These are phyloP conservation scores for Dipodascopsis uninucleata DNA, from an alignment of 805 yeast genomes.

Conservation along the genomic window DNA sequence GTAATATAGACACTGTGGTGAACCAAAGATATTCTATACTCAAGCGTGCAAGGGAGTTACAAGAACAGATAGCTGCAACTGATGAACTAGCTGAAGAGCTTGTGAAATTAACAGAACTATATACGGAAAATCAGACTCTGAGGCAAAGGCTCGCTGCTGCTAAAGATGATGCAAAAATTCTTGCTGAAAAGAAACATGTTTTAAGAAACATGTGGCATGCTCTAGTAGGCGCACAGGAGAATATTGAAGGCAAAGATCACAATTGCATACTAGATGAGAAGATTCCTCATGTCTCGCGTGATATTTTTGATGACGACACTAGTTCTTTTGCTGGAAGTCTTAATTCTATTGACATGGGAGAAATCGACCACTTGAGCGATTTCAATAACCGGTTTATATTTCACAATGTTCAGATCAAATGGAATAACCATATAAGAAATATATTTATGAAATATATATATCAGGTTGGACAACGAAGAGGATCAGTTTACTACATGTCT, in stretches of 20 bases:
- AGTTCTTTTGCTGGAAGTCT: neutral
- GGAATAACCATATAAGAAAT: constrained; percentile 72
- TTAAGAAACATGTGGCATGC: constrained; percentile 22
- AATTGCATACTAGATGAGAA: neutral
- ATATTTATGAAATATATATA: constrained; percentile 57
- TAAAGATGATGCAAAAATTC: constrained; percentile 12
- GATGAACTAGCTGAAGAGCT: constrained; percentile 8
- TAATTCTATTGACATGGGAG: constrained; percentile 4
- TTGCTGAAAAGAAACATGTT: constrained; percentile 11
- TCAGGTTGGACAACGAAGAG: constrained; percentile 45
- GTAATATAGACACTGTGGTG: constrained; percentile 46
- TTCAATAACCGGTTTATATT: constrained; percentile 69
- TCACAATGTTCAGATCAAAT: constrained; percentile 68
- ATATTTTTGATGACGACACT: constrained; percentile 10
- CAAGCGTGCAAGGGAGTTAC: constrained; percentile 41
- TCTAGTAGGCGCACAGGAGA: constrained; percentile 6
- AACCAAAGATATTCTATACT: constrained; percentile 49
- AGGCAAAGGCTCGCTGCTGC: constrained; percentile 15
- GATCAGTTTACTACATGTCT: constrained; percentile 44
- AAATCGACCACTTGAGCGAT: constrained; percentile 15
- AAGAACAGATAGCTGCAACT: constrained; percentile 38
- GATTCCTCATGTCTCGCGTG: neutral
- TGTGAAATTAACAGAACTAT: constrained; percentile 9
- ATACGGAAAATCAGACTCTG: constrained; percentile 10
- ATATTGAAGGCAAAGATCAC: constrained; percentile 1